Base-by-base conservation (phyloP, 2,329 filamentous ascomycete genomes). In the Talaromyces islandicus region DNA sequence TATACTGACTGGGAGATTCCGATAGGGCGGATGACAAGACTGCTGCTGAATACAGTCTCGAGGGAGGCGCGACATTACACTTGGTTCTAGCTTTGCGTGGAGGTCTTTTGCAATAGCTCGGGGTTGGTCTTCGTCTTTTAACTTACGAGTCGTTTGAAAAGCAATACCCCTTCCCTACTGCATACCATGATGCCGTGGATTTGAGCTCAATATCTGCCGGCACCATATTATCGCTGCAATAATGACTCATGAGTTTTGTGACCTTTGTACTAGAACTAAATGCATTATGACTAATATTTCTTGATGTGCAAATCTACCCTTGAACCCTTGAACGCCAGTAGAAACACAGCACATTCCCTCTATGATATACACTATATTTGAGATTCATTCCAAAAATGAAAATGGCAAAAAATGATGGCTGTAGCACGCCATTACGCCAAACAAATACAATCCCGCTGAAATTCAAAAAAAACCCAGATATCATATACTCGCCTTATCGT, bases 81-180 rank as follows among this genome's bases (percentile, higher is more conserved):
- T 82, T 99, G 72, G 94, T 99, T 56, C 87, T 99, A 66, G 95
- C 94, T 50, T 87, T 99, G 63, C 86, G 94, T 73, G 94, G 94
- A 59, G 93, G 93, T 58, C 67, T 61, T 10, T 46, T 63, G 50
- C 65, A 64, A 62, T 58, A 32, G 17, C 27, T 52, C 14, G 27
- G 27, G 19, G 19, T 50, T 14, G 24, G 19, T 17, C 43, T 46
- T 38, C 35, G 17, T 38, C 35, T n/a, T 38, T 38, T 17, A n/a
- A n/a, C 5, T 14, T 14, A 38, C 7, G 17, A 38, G 24, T 52
- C 24, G 14, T 14, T 52, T 29, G 48, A 52, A 52, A 27, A 29
- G 24, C 17, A 27, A 52, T 25, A 52, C 48, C 48, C 24, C 12
- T 29, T n/a, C 48, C 48, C 7, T 29, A 17, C 48, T 52, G 24